Conservation (phyloP, 148 eudicot genomes). For the Hydrangea macrophylla region DNA sequence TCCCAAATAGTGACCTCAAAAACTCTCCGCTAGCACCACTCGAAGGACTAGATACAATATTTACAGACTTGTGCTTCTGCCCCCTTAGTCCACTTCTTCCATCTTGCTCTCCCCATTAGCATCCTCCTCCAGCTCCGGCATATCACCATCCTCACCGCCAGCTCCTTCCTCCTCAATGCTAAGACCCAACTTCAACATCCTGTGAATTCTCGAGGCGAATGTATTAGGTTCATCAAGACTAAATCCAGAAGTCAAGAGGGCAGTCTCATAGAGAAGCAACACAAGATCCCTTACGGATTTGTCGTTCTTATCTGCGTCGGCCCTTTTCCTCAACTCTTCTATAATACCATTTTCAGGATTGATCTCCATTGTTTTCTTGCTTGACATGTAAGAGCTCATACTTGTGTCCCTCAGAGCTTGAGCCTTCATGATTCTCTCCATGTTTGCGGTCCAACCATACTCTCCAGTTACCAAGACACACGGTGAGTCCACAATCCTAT, state of each 20-base stretch:
- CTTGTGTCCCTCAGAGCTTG: constrained; percentile 84
- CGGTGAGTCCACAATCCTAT: constrained; percentile 86
- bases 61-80: background rate
- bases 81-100: constrained; percentile 78
- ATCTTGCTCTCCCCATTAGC: constrained; percentile 90
- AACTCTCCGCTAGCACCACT: too few relatives aligned
- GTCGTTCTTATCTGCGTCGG: constrained; percentile 89
- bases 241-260: constrained; percentile 79
- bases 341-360: constrained; percentile 86
- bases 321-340: constrained; percentile 89
- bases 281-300: constrained; percentile 85
- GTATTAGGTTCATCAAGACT: constrained; percentile 79
- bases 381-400: constrained; percentile 89
- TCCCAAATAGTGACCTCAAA: too few relatives aligned
- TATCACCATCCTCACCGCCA: constrained; percentile 51
- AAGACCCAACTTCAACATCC: constrained; percentile 84
- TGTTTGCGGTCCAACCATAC: constrained; percentile 88
- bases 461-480: constrained; percentile 92
- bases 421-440: constrained; percentile 97
- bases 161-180: constrained; percentile 76
- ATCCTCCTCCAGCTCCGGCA: constrained; percentile 75
- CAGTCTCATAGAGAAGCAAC: constrained; percentile 77
- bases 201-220: constrained; percentile 69
- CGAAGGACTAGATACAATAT: background rate
- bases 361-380: constrained; percentile 96